Conservation (phyloP, 2,329 filamentous ascomycete species). For the Coniochaeta hoffmannii region DNA sequence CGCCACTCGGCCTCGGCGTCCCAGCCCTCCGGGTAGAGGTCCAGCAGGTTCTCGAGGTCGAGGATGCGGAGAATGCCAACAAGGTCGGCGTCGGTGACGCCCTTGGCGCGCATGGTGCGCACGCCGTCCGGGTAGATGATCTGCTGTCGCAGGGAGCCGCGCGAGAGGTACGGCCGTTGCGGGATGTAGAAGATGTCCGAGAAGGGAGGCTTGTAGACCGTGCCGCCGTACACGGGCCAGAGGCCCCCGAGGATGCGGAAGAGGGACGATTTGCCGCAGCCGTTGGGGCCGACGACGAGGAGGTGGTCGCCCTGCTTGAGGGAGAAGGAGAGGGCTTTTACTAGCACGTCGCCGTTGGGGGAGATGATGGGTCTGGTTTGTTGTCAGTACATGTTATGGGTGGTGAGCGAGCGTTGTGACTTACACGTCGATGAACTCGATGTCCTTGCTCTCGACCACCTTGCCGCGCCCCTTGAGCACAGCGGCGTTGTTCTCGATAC, state of each 20-base stretch:
- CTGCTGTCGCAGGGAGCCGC: conserved; percentile 88
- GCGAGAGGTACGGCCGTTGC: conserved; percentile 86
- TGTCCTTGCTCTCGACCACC: conserved; percentile 74
- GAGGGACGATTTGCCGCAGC: conserved; percentile 91
- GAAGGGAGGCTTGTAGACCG: conserved; percentile 83
- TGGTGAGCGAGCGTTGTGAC: conserved; percentile 16
- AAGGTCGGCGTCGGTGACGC: conserved; percentile 75
- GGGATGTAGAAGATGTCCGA: conserved; percentile 97
- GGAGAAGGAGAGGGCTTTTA: conserved; percentile 77
- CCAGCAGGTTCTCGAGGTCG: conserved; percentile 75
- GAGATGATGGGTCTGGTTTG: conserved; percentile 72
- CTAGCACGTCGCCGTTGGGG: conserved; percentile 88
- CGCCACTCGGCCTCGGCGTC: conserved; percentile 96
- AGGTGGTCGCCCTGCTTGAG: conserved; percentile 84
- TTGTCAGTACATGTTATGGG: neutral
- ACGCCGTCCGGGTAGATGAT: conserved; percentile 92
- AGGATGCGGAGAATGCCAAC: conserved; percentile 69
- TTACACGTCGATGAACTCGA: conserved; percentile 76
- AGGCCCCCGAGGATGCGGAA: conserved; percentile 94
- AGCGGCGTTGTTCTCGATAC: conserved; percentile 72
- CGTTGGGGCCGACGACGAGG: conserved; percentile 91
- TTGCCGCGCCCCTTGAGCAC: conserved; percentile 76
- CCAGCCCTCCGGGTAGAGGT: conserved; percentile 71
- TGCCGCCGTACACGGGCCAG: conserved; percentile 96
- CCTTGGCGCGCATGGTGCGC: conserved; percentile 78